Percentiles rank a stretch among this genome's conserved stretches.
Conservation (phyloP, 805 yeast genomes). For the Teunomyces barrocoloradensis region DNA sequence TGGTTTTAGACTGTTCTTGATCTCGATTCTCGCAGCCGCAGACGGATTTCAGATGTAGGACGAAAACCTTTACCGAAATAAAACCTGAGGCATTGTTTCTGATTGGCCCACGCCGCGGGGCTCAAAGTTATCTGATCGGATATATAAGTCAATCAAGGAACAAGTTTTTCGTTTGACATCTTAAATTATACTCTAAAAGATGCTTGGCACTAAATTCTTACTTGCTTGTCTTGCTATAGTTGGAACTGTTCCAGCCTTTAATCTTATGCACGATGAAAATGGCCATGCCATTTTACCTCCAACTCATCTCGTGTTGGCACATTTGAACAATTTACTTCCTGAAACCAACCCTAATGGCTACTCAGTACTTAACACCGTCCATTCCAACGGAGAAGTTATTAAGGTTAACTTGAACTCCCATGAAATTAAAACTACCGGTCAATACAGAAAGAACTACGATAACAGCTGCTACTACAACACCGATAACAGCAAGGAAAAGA, state of each 20-base stretch:
- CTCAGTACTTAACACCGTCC: conserved; percentile 12
- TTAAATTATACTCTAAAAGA: background rate
- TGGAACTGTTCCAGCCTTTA: conserved; percentile 7
- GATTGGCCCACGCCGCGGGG: conserved; percentile 4
- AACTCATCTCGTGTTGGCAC: conserved; percentile 9
- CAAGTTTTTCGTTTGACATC: conserved; percentile 2
- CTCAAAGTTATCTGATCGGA: conserved; percentile 7
- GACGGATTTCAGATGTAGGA: background rate
- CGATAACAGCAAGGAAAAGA: background rate
- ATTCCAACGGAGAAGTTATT: conserved; percentile 11
- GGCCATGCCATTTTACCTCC: conserved; percentile 15
- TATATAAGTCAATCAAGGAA: background rate
- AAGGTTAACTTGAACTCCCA: conserved; percentile 14
- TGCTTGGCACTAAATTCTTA: conserved; percentile 10
- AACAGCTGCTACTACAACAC: conserved; percentile 8
- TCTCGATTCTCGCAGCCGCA: conserved; percentile 2
- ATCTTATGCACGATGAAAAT: conserved; percentile 9
- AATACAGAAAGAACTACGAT: conserved; percentile 10
- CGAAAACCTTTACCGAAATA: background rate
- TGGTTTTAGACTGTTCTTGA: background rate
- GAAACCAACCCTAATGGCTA: conserved; percentile 6
- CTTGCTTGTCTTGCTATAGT: conserved; percentile 6
- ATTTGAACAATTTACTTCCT: conserved; percentile 6
- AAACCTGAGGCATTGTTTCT: background rate
- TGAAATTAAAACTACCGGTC: conserved; percentile 10